These are phyloP conservation scores for Phytophthora nicotianae DNA, from an alignment of 352 stramenopile genomes.

Conservation along the genomic window DNA sequence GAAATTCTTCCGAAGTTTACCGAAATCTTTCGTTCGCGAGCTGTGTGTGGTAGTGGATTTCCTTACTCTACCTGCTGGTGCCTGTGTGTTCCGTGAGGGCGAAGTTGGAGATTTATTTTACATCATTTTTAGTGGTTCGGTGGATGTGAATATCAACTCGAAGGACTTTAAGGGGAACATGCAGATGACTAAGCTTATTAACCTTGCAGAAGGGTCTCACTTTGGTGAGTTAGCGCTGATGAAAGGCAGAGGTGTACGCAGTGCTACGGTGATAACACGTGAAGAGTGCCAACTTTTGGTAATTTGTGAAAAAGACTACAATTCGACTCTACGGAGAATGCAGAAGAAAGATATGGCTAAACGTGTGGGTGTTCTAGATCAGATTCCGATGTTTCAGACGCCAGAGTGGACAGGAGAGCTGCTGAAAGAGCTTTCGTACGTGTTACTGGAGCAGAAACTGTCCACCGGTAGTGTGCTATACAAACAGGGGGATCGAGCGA, in stretches of 20 bases:
- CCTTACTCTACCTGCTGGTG: conserved; percentile 40
- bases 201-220: conserved; percentile 68
- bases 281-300: conserved; percentile 68
- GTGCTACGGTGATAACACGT: conserved; percentile 68
- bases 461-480: conserved; percentile 53
- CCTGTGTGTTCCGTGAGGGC: conserved; percentile 67
- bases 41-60: conserved; percentile 71
- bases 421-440: conserved; percentile 76
- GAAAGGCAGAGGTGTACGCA: conserved; percentile 71
- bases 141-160: conserved; percentile 71
- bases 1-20: conserved; percentile 77
- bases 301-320: conserved; percentile 83
- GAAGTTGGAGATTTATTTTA: conserved; percentile 79
- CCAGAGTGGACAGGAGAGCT: conserved; percentile 74
- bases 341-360: conserved; percentile 74
- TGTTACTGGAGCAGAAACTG: conserved; percentile 68
- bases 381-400: conserved; percentile 77
- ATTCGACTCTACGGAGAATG: conserved; percentile 64
- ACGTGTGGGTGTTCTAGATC: conserved; percentile 60
- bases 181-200: conserved; percentile 74
- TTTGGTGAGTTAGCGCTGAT: conserved; percentile 79
- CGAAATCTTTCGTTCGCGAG: conserved; percentile 66
- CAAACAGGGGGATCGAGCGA: conserved; percentile 60
- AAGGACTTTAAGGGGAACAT: conserved; percentile 55
- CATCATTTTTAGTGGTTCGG: conserved; percentile 74